Evolutionary conservation across 2,329 filamentous ascomycete species (phyloP).

Genomic region (Fusarium pseudograminearum): DNA sequence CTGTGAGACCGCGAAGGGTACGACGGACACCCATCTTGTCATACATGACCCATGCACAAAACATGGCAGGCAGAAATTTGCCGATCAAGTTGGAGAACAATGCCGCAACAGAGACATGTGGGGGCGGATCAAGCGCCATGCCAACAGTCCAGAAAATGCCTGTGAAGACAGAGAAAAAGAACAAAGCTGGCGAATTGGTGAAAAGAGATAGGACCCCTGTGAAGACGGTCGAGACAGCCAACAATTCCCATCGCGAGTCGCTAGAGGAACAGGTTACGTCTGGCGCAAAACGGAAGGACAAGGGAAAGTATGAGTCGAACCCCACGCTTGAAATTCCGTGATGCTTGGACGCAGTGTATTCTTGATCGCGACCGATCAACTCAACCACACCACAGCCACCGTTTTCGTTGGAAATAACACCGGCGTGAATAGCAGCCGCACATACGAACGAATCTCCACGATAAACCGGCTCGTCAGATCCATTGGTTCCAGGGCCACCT

Average conservation of each 20-base stretch:
- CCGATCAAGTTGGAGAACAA: conserved; percentile 83
- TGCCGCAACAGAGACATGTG: conserved; percentile 72
- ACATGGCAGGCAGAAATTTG: conserved; percentile 86
- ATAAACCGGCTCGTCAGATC: conserved; percentile 70
- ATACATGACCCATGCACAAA: conserved; percentile 89
- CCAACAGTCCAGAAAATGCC: conserved; percentile 91
- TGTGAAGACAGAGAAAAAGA: conserved; percentile 86
- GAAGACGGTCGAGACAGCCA: conserved; percentile 85
- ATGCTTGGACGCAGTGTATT: conserved; percentile 72
- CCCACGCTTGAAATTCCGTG: conserved; percentile 80
- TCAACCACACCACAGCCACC: conserved; percentile 87
- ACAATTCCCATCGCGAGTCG: conserved; percentile 86
- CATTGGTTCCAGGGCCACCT: conserved; percentile 68
- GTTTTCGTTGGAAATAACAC: conserved; percentile 75
- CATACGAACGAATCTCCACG: conserved; percentile 92
- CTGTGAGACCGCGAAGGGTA: conserved; percentile 77
- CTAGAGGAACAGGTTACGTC: conserved; percentile 74
- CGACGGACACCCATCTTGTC: conserved; percentile 82
- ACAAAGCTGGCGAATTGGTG: conserved; percentile 80
- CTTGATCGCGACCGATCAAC: conserved; percentile 74
- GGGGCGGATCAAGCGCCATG: conserved; percentile 88
- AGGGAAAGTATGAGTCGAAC: conserved; percentile 92
- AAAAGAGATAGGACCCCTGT: conserved; percentile 83
- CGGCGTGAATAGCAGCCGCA: conserved; percentile 84
- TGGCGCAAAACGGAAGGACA: conserved; percentile 80